Base-by-base conservation (phyloP, 768 basidiomycete genomes). In the Pulveroboletus sp. region DNA sequence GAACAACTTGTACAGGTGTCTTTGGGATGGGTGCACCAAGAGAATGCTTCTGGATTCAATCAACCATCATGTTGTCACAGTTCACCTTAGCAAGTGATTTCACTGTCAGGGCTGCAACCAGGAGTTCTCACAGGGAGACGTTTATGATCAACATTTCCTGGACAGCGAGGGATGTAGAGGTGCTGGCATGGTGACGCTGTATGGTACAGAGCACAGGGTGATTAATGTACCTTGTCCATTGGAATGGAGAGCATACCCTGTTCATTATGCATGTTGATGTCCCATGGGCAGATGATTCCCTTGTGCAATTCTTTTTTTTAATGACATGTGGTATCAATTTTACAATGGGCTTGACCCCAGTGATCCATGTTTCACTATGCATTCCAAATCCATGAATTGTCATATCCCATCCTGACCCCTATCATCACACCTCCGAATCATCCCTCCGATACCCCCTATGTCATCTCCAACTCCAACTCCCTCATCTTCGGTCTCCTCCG, bases 71-170 rank as follows among this genome's bases (percentile, higher is more conserved):
- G 17, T 42, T 20, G 14, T 54, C 8, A 50, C 39, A 2, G 39
- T 45, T 36, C 53, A 45, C n/a, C 27, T 50, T 4, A 11, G 29
- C 3, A 49, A 50, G 19, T 10, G 8, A 10, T 53, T 50, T 26
- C 23, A 8, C 9, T 50, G 49, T 29, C 27, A 19, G 10, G 35
- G 42, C 4, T 50, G 53, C 30, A 5, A 37, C 14, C n/a, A 35
- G 11, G 34, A 13, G 19, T 51, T 50, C 51, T 26, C 35, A 6
- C 27, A 49, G 5, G 34, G 27, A 24, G 52, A 54, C 20, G 49
- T 54, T 5, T 42, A 54, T 11, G 8, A 42, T 23, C 7, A 27
- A 19, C 52, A 50, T 14, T 17, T 27, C 2, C 13, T n/a, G 27
- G 7, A 29, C 5, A 8, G 13, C 5, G 30, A 41, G 24, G 20